A percentile compares a stretch with the other conserved stretches of the same genome.
Evolutionary conservation across 139 green algal genomes (phyloP).

Genomic region (Yamagishiella unicocca): DNA sequence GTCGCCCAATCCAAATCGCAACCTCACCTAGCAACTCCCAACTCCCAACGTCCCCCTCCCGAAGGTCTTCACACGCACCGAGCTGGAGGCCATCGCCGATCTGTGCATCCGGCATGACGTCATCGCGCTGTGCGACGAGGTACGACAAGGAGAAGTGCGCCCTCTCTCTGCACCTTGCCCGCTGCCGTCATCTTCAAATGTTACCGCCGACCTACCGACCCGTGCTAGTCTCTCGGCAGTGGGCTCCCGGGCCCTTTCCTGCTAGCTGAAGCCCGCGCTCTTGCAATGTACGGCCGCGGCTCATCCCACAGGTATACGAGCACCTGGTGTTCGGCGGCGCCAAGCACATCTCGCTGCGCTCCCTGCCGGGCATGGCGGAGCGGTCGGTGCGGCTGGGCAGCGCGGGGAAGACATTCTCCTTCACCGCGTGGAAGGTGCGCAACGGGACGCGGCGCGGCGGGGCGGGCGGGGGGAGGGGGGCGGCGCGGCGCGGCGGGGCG

Average conservation of each 20-base stretch:
- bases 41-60: neutral
- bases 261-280: too few relatives aligned
- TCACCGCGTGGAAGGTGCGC: slow-evolving; percentile 91
- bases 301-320: slow-evolving; percentile 76
- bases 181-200: too few relatives aligned
- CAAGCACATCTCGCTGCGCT: slow-evolving; percentile 73
- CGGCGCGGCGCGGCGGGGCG: too few relatives aligned
- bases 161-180: neutral
- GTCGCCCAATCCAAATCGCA: neutral
- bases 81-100: slow-evolving; percentile 79
- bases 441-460: too few relatives aligned
- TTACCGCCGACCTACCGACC: too few relatives aligned
- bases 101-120: slow-evolving; percentile 73
- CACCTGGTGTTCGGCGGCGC: slow-evolving; percentile 75
- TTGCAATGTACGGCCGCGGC: too few relatives aligned
- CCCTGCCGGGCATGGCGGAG: slow-evolving; percentile 79
- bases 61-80: slow-evolving; percentile 76
- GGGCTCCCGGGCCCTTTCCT: too few relatives aligned
- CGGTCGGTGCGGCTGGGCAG: slow-evolving; percentile 78
- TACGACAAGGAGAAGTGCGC: neutral
- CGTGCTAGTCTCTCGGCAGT: too few relatives aligned
- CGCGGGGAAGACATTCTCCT: slow-evolving; percentile 90
- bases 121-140: slow-evolving; percentile 83
- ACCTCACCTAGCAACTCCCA: neutral
- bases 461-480: neutral